Base-by-base conservation (phyloP, 306 rosid genomes). In the Aeschynomene evenia region DNA sequence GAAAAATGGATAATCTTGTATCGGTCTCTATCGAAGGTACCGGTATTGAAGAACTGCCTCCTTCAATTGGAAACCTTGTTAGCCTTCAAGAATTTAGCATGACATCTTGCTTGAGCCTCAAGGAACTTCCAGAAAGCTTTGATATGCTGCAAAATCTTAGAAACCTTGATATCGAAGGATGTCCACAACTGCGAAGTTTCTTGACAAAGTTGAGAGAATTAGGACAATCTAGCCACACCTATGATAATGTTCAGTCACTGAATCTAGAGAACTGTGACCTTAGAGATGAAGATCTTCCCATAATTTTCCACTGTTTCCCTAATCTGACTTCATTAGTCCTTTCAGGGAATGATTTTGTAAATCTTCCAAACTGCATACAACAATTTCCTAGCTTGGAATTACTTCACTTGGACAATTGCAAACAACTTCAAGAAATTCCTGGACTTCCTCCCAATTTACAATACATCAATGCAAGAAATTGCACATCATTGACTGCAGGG, bases 41-140 rank as follows among this genome's bases (percentile, higher is more conserved):
- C 53, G 75, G 72, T 7, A 76, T 81, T 10, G 48, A 71, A 66
- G 72, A 81, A 56, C 60, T 81, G 33, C 81, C 85, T 58, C 64
- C 76, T 52, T 81, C 85, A 57, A 55, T 75, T 46, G 80, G 53
- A 53, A 78, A 79, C 46, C 86, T 84, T 26, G 72, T 61, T 46
- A 79, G 79, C 12, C 80, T 83, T 77, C 59, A 65, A 65, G 61
- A 59, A 21, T 59, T 81, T 10, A 5, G 49, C 26, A 72, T 81
- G 85, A 72, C 85, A 36, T 81, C 79, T 76, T 81, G 81, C 79
- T 72, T 46, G 29, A 67, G 70, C 34, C 85, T 76, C 70, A 76
- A 72, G 79, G 77, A 77, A 67, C 69, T 81, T 0, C 79, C 85
- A 8, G 60, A 67, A 6, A 54, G 50, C 66, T 15, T 81, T 67